Evolutionary conservation across 768 basidiomycete genomes (phyloP), one percentile per base, ranked within the genome.

Genomic region (Kwoniella sp.): DNA sequence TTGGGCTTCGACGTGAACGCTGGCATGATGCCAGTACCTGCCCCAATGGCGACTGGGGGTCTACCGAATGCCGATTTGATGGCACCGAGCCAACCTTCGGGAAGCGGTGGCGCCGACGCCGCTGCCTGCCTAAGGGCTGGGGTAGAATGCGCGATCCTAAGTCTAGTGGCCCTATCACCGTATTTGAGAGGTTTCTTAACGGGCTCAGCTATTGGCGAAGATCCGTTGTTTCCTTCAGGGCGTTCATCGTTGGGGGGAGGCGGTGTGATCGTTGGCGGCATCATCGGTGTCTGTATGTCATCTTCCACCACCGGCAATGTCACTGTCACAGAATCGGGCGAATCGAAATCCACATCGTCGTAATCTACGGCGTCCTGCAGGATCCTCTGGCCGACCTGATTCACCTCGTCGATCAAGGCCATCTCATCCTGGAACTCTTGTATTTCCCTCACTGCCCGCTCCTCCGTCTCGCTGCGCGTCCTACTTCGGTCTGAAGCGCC

Each of bases 131-230:
- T 50, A 37, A 67, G 48, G n/a, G 36, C 43, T 8, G 65, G 65
- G 10, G 65, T 62, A 1, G 65, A 67, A 34, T 64, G 54, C 0
- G 62, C 62, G 12, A 62, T 54, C 4, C 65, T 42, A 5, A 67
- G 46, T 31, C 54, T 52, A 1, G 59, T 63, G 4, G 65, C 65
- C 32, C 65, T 40, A 33, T 67, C 65, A 17, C 53, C 65, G 26
- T 67, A 67, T 34, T 67, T 67, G 27, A 55, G 22, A 2, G 53
- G 41, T 36, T 52, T 46, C 44, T 51, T 44, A 23, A 11, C 14
- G 11, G 42, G 20, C 32, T 45, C 41, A 26, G 23, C 12, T 40
- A n/a, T n/a, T n/a, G n/a, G n/a, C n/a, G n/a, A n/a, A n/a, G 9
- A 9, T 9, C 14, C 14, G 8, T 9, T 19, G n/a, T 33, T n/a